Evolutionary conservation across 305 asterid species (phyloP), one percentile per base, ranked within the genome.

Genomic region (Rubia tinctorum): DNA sequence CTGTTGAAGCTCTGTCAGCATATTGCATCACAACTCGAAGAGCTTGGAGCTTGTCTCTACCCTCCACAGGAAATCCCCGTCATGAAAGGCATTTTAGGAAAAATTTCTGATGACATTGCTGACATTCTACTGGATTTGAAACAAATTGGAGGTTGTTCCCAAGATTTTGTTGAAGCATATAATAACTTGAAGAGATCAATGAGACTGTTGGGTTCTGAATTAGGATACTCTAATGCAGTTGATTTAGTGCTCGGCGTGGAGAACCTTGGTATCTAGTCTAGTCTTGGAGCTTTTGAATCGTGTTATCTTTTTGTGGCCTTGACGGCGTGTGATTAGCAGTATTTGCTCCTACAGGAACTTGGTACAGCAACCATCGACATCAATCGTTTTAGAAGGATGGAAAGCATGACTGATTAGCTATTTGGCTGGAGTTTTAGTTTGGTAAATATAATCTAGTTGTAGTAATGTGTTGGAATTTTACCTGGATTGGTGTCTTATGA

Each of bases 11-110:
- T 82, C 39, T 83, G 86, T 80, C 88, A 82, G 73, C 90, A 71
- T 18, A 75, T 83, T 2, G 94, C 92, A 22, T 73, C 88, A 13
- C 94, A 90, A 60, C 81, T 92, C 42, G 97, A 92, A 23, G 98
- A 92, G 76, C 90, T 95, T 17, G 98, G 99, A 73, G 98, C n/a
- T 10, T 95, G 90, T 77, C 90, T 95, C 68, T 90, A 95, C 75
- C 97, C 98, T 20, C 98, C 97, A 2, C 96, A 88, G 82, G 97
- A 92, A 80, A 76, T 89, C 55, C 83, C 88, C 4, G n/a, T n/a
- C n/a, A n/a, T n/a, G n/a, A n/a, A n/a, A n/a, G 85, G 83, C 0
- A 87, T 91, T 71, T 64, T 78, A 72, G 88, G 78, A 66, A 87
- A 84, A 47, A 78, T 92, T 20, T 81, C 84, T 8, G 80, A 75